These are phyloP conservation scores for Phytophthora colocasiae DNA, from an alignment of 352 stramenopile genomes.

Conservation along the genomic window DNA sequence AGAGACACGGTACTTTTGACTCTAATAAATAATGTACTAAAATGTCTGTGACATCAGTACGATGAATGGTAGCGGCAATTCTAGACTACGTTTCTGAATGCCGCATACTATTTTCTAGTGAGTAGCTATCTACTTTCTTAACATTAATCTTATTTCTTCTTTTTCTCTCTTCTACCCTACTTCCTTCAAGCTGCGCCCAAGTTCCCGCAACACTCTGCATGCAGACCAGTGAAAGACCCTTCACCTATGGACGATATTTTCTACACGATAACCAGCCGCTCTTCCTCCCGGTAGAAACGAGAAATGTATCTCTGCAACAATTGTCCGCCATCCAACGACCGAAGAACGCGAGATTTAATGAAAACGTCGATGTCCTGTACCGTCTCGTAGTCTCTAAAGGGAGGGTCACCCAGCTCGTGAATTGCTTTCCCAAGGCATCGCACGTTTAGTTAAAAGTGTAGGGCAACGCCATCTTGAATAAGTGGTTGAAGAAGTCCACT, in stretches of 20 bases:
- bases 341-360: conserved; percentile 36
- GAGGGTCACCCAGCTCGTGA: conserved; percentile 2
- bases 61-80: too few species aligned
- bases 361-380: conserved; percentile 29
- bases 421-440: conserved; percentile 8
- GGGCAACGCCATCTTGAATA: conserved; percentile 20
- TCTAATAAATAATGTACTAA: too few species aligned
- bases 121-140: too few species aligned
- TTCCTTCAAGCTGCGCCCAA: too few species aligned
- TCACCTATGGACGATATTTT: conserved; percentile 46
- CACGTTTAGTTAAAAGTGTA: conserved; percentile 21
- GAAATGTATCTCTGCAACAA: conserved; percentile 38
- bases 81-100: too few species aligned
- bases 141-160: too few species aligned
- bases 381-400: not conserved
- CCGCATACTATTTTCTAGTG: too few species aligned
- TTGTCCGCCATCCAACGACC: not conserved
- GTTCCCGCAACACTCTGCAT: too few species aligned
- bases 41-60: too few species aligned
- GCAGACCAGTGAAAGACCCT: conserved; percentile 23
- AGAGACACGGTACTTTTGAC: too few species aligned
- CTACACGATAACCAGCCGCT: conserved; percentile 63
- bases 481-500: conserved; percentile 27
- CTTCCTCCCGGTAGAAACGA: conserved; percentile 40
- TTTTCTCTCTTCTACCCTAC: too few species aligned